These are phyloP conservation scores for Hirsutella rhossiliensis DNA, from an alignment of 2,329 filamentous ascomycete genomes.

Conservation along the genomic window DNA sequence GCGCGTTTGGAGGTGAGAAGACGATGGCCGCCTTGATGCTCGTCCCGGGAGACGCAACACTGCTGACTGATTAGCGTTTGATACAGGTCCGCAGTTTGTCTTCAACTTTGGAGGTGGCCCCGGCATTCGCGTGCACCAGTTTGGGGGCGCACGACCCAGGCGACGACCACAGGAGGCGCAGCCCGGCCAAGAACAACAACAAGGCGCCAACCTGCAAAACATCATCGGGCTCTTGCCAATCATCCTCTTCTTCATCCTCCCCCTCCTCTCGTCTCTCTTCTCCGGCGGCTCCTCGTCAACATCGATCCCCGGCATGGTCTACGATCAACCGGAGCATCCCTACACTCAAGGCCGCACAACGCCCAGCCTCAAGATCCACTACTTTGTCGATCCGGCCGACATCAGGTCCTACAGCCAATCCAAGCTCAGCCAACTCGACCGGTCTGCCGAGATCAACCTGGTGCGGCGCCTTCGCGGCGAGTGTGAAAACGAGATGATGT, in stretches of 20 bases:
- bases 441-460: slow-evolving; percentile 62
- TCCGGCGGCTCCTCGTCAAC: slow-evolving; percentile 33
- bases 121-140: slow-evolving; percentile 88
- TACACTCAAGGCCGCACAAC: slow-evolving; percentile 65
- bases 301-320: slow-evolving; percentile 60
- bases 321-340: slow-evolving; percentile 58
- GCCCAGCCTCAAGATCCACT: slow-evolving; percentile 59
- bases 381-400: slow-evolving; percentile 74
- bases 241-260: slow-evolving; percentile 77
- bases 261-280: slow-evolving; percentile 72
- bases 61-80: slow-evolving; percentile 41
- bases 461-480: slow-evolving; percentile 53
- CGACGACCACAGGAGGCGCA: slow-evolving; percentile 59
- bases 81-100: slow-evolving; percentile 76
- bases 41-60: background rate
- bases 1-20: slow-evolving; percentile 33
- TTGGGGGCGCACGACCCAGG: slow-evolving; percentile 69
- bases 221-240: slow-evolving; percentile 75
- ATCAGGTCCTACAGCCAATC: slow-evolving; percentile 55
- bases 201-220: slow-evolving; percentile 38
- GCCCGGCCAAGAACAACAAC: slow-evolving; percentile 33
- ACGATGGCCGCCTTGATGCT: background rate
- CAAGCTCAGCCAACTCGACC: slow-evolving; percentile 65
- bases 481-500: slow-evolving; percentile 63
- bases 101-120: slow-evolving; percentile 92